Conservation (phyloP, 768 basidiomycete species). For the Coprinopsis marcescibilis region DNA sequence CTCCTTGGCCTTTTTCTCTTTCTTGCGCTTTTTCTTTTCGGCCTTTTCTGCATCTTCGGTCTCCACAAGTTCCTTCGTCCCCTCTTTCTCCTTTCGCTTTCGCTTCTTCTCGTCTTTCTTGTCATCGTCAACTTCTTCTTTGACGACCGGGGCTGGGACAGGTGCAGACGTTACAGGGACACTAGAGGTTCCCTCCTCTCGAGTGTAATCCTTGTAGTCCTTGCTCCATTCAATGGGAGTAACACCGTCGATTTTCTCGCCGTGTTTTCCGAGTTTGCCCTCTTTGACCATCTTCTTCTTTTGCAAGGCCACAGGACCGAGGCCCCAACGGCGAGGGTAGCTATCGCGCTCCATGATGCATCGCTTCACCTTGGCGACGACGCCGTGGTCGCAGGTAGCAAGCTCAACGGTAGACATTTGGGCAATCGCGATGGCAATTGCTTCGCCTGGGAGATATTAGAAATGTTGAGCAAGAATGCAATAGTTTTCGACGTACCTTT, state of each 20-base stretch:
- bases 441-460: constrained; percentile 81
- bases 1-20: constrained; percentile 53
- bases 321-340: constrained; percentile 96
- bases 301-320: constrained; percentile 93
- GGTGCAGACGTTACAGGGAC: constrained; percentile 19
- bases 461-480: background rate
- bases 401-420: constrained; percentile 99
- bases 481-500: constrained; percentile 54
- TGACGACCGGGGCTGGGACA: constrained; percentile 17
- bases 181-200: constrained; percentile 36
- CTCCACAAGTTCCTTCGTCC: constrained; percentile 34
- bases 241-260: constrained; percentile 78
- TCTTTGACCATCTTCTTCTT: constrained; percentile 99
- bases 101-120: constrained; percentile 62
- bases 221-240: constrained; percentile 90
- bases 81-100: constrained; percentile 53
- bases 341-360: constrained; percentile 99
- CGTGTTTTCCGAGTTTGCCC: constrained; percentile 94
- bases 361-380: constrained; percentile 97
- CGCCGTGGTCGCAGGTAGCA: constrained; percentile 96
- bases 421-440: constrained; percentile 89
- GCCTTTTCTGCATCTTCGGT: constrained; percentile 40
- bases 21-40: constrained; percentile 58
- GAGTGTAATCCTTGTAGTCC: constrained; percentile 91
- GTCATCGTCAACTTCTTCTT: constrained; percentile 13